Conservation (phyloP, 108 stramenopile genomes). For the Aurantiochytrium sp. region DNA sequence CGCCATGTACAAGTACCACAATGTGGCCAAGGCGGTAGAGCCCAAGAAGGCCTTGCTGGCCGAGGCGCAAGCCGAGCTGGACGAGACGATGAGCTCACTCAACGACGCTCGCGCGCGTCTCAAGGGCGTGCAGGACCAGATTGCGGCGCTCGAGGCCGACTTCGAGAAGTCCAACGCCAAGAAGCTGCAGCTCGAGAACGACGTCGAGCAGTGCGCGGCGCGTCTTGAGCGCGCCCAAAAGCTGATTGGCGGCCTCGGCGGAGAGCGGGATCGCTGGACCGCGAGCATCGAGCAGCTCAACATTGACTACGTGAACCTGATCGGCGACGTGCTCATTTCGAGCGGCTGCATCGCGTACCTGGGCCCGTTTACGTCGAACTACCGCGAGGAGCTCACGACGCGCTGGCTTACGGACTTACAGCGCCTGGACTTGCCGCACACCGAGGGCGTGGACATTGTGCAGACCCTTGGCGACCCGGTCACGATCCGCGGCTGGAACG, state of each 20-base stretch:
- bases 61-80: slow-evolving; percentile 58
- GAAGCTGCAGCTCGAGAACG: slow-evolving; percentile 51
- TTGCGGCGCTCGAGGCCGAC: slow-evolving; percentile 47
- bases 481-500: slow-evolving; percentile 52
- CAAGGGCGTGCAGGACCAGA: slow-evolving; percentile 49
- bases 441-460: slow-evolving; percentile 47
- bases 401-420: slow-evolving; percentile 45
- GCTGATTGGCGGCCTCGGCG: slow-evolving; percentile 68
- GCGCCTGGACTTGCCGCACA: slow-evolving; percentile 46
- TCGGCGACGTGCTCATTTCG: slow-evolving; percentile 58
- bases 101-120: slow-evolving; percentile 48
- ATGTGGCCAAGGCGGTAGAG: slow-evolving; percentile 60
- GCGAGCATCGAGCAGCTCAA: slow-evolving; percentile 49
- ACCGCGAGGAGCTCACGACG: slow-evolving; percentile 45
- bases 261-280: slow-evolving; percentile 61
- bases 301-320: slow-evolving; percentile 45
- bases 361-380: slow-evolving; percentile 62
- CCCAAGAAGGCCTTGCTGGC: slow-evolving; percentile 51
- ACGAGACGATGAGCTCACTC: slow-evolving; percentile 46
- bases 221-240: slow-evolving; percentile 62
- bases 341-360: slow-evolving; percentile 61
- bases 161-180: slow-evolving; percentile 54
- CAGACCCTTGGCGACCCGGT: slow-evolving; percentile 52
- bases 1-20: slow-evolving; percentile 67
- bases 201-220: slow-evolving; percentile 48